A percentile compares a stretch with the other conserved stretches of the same genome.
Evolutionary conservation across 371 early-diverging fungal genomes (phyloP).

Genomic region (Encephalitozoon hellem): DNA sequence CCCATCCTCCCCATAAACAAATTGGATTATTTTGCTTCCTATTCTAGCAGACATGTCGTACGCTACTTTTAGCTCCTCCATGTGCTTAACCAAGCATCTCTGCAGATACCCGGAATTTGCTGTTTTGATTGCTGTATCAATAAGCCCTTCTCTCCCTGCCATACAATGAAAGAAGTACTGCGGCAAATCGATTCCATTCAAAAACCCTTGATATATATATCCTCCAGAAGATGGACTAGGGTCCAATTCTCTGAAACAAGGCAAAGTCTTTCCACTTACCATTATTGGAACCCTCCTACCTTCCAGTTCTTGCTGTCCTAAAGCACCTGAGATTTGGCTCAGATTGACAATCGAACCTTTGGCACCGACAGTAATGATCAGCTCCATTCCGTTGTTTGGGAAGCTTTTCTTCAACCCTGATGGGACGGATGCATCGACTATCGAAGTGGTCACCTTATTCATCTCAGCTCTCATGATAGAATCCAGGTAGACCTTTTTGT

Average conservation of each 20-base stretch:
- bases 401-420: slow-evolving; percentile 70
- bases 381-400: slow-evolving; percentile 91
- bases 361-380: slow-evolving; percentile 95
- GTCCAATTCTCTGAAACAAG: slow-evolving; percentile 68
- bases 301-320: slow-evolving; percentile 98
- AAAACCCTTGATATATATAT: slow-evolving; percentile 90
- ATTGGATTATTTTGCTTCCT: slow-evolving; percentile 82
- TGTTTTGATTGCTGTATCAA: slow-evolving; percentile 99
- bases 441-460: slow-evolving; percentile 28
- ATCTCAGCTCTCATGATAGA: slow-evolving; percentile 29
- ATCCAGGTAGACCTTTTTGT: slow-evolving; percentile 32
- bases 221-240: slow-evolving; percentile 88
- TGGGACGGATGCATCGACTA: slow-evolving; percentile 67
- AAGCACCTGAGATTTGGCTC: slow-evolving; percentile 88
- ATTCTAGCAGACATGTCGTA: slow-evolving; percentile 93
- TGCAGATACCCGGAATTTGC: slow-evolving; percentile 96
- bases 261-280: slow-evolving; percentile 88
- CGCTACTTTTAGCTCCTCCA: slow-evolving; percentile 85
- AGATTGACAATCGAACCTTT: slow-evolving; percentile 95
- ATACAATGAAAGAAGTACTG: slow-evolving; percentile 77
- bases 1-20: slow-evolving; percentile 97
- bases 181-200: slow-evolving; percentile 93
- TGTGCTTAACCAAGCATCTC: slow-evolving; percentile 95
- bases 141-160: slow-evolving; percentile 99
- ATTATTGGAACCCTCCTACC: slow-evolving; percentile 95